A percentile compares a stretch with the other conserved stretches of the same genome.
Conservation (phyloP, 2,329 filamentous ascomycete genomes). For the Alternaria sp. region DNA sequence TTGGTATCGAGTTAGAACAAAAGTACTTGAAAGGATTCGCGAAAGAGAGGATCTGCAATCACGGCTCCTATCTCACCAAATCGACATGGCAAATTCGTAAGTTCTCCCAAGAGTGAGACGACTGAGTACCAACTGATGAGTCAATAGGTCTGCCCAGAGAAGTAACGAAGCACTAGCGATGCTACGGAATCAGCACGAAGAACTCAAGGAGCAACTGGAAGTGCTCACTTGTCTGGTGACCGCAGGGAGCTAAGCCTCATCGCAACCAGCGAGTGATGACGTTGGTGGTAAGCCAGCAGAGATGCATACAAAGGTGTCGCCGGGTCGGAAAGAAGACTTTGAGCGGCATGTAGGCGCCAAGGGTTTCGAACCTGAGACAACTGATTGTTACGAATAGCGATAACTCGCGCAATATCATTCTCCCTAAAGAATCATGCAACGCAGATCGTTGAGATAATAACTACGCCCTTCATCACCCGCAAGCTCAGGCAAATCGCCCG, state of each 20-base stretch:
- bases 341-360: not conserved
- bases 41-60: too few relatives aligned
- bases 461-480: accelerated
- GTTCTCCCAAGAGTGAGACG: too few relatives aligned
- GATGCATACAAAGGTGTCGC: not conserved
- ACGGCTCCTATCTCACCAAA: too few relatives aligned
- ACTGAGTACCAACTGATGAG: too few relatives aligned
- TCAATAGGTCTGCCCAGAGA: too few relatives aligned
- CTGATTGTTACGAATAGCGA: not conserved
- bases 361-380: not conserved
- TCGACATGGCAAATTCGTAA: too few relatives aligned
- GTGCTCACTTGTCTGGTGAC: not conserved
- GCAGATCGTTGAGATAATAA: accelerated
- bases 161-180: too few relatives aligned
- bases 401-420: not conserved
- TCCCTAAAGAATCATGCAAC: not conserved
- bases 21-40: too few relatives aligned
- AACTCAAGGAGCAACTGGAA: too few relatives aligned
- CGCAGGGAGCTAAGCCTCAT: accelerated
- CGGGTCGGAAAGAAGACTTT: not conserved
- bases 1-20: too few relatives aligned
- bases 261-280: not conserved
- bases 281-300: not conserved
- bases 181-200: too few relatives aligned
- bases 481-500: not conserved